Percentiles rank a stretch among this genome's conserved stretches.
These are phyloP conservation scores for Pseudogymnoascus sp. DNA, from an alignment of 2,329 filamentous ascomycete species.

Conservation along the genomic window DNA sequence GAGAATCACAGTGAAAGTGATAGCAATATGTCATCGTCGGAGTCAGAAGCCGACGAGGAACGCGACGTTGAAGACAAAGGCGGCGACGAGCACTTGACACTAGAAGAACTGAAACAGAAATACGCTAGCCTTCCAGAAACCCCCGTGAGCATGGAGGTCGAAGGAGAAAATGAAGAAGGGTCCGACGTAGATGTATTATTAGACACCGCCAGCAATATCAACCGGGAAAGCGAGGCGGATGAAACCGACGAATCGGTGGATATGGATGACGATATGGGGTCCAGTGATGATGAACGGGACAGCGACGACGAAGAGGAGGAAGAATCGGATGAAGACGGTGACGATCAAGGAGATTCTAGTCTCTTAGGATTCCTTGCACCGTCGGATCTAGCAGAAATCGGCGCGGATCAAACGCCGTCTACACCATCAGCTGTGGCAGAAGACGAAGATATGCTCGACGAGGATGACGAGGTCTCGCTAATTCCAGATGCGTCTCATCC, in stretches of 20 bases:
- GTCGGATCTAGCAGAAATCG: slow-evolving; percentile 30
- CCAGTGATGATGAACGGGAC: slow-evolving; percentile 43
- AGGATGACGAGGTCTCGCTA: slow-evolving; percentile 26
- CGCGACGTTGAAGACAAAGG: slow-evolving; percentile 37
- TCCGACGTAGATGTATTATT: slow-evolving; percentile 12
- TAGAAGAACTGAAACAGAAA: slow-evolving; percentile 61
- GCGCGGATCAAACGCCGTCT: slow-evolving; percentile 16
- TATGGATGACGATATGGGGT: slow-evolving; percentile 60
- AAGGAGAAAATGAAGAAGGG: slow-evolving; percentile 13
- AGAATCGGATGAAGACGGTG: slow-evolving; percentile 30
- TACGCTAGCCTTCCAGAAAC: slow-evolving; percentile 55
- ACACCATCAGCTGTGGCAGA: slow-evolving; percentile 4
- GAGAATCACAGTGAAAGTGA: slow-evolving; percentile 37
- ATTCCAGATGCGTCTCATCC: slow-evolving; percentile 24
- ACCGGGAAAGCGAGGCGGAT: slow-evolving; percentile 28
- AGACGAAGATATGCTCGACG: slow-evolving; percentile 15
- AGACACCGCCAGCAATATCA: slow-evolving; percentile 22
- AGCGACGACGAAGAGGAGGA: slow-evolving; percentile 32
- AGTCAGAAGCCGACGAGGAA: slow-evolving; percentile 51
- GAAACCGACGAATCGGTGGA: slow-evolving; percentile 59
- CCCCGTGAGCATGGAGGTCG: slow-evolving; percentile 24
- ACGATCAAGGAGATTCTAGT: slow-evolving; percentile 37
- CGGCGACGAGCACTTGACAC: slow-evolving; percentile 58
- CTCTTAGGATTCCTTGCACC: slow-evolving; percentile 28
- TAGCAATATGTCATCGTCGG: slow-evolving; percentile 56